Base-by-base conservation (phyloP, 2,329 filamentous ascomycete genomes). In the Fusarium cyanostomum region DNA sequence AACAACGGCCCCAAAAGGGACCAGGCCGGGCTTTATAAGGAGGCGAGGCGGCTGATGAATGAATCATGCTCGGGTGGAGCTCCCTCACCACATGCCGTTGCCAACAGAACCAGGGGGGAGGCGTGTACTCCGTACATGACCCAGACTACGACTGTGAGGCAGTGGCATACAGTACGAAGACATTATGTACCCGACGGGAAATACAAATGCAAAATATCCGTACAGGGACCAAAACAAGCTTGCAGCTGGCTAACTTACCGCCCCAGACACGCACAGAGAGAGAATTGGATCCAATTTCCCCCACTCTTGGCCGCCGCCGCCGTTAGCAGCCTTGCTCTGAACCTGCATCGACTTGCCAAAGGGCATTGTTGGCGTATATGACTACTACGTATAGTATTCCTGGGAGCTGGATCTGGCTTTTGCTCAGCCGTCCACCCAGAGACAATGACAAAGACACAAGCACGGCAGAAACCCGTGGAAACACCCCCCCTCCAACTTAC, bases 11-110 rank as follows among this genome's bases (percentile, higher is more conserved):
- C 15, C 16, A 28, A 45, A 55, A 41, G 52, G 68, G 64, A 53
- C 43, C 18, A 33, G 45, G 53, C 41, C 44, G 28, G 55, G 62
- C 62, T 70, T 71, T 71, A 71, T 71, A 71, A 62, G 48, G 53
- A 70, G 62, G 50, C 64, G 54, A 66, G 68, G 64, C 66, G 67
- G 67, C 69, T 70, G 66, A 70, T 71, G 69, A 71, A 71, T 71
- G 69, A 71, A 71, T 71, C 69, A 71, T 71, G 68, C 58, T 60
- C 60, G 41, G 56, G 69, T 70, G 69, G 69, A 70, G 61, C 62
- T 56, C 39, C 49, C 59, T 46, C 62, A 65, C 57, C 62, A 65
- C 62, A 62, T 64, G 34, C 62, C 62, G 45, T 39, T 38, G 44
- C 54, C 49, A 44, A 28, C 41, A n/a, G 15, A 24, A 44, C 15